Conservation (phyloP, 2,329 filamentous ascomycete species). For the Orbilia quercus region DNA sequence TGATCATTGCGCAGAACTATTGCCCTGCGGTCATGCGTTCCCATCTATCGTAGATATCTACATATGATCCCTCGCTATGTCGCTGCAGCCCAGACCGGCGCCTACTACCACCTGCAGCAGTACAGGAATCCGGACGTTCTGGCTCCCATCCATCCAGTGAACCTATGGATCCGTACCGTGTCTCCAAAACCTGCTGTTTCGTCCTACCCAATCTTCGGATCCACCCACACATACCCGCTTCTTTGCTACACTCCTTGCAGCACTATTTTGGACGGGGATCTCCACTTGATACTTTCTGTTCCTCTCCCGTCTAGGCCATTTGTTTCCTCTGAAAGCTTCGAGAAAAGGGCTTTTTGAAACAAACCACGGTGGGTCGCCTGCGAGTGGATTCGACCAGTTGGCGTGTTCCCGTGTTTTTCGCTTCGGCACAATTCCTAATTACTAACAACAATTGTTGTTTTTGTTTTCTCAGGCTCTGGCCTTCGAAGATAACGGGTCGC, state of each 20-base stretch:
- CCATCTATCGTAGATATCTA: neutral
- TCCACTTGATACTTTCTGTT: constrained; percentile 20
- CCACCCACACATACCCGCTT: constrained; percentile 50
- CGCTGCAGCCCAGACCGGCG: constrained; percentile 31
- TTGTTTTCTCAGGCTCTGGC: neutral
- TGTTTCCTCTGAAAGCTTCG: constrained; percentile 15
- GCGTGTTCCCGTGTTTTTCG: constrained; percentile 1
- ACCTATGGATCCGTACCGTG: constrained; percentile 45
- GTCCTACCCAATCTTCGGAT: constrained; percentile 53
- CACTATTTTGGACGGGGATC: constrained; percentile 40
- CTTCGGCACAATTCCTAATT: no score
- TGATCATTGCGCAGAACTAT: no score
- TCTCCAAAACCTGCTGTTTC: constrained; percentile 34
- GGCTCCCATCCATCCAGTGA: constrained; percentile 19
- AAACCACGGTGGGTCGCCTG: constrained; percentile 24
- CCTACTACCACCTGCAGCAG: constrained; percentile 19
- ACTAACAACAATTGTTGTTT: no score
- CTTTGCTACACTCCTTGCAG: constrained; percentile 47
- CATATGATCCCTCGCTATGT: constrained; percentile 35
- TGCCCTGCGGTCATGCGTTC: neutral
- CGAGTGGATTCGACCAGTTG: constrained; percentile 1
- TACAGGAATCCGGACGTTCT: constrained; percentile 26
- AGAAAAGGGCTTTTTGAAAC: constrained; percentile 7
- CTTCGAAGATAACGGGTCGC: constrained; percentile 4
- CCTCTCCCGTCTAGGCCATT: constrained; percentile 19